Conservation (phyloP, 345 rosid genomes). For the Orychophragmus violaceus region DNA sequence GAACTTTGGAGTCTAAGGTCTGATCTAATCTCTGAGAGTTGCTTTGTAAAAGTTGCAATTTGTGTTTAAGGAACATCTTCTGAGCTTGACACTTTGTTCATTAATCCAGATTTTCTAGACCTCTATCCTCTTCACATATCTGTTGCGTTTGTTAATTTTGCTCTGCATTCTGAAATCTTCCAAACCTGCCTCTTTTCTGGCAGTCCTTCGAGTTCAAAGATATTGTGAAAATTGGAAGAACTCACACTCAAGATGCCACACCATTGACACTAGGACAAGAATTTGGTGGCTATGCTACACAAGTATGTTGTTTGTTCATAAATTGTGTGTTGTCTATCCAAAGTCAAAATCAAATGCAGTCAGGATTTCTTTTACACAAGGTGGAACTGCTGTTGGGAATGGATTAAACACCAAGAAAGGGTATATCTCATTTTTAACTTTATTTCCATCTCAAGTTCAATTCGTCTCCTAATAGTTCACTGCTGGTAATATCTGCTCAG, state of each 20-base stretch:
- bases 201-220: constrained; percentile 77
- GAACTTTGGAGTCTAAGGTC: no score
- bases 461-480: neutral
- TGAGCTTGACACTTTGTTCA: no score
- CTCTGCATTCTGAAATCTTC: neutral
- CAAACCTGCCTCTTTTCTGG: neutral
- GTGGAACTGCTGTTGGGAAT: constrained; percentile 98
- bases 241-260: constrained; percentile 98
- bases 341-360: neutral
- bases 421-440: constrained; percentile 36
- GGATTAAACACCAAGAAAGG: constrained; percentile 95
- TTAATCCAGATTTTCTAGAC: neutral
- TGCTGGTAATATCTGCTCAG: constrained; percentile 33
- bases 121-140: neutral
- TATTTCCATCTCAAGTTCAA: neutral
- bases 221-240: constrained; percentile 89
- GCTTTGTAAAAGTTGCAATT: no score
- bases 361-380: constrained; percentile 40
- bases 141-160: constrained; percentile 2
- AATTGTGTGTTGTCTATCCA: neutral
- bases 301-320: constrained; percentile 39
- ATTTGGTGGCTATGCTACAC: constrained; percentile 92
- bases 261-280: constrained; percentile 97
- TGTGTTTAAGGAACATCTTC: no score
- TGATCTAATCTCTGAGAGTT: no score